A percentile compares a stretch with the other conserved stretches of the same genome.
These are phyloP conservation scores for Lasiodiplodia sp. DNA, from an alignment of 2,329 filamentous ascomycete genomes.

Conservation along the genomic window DNA sequence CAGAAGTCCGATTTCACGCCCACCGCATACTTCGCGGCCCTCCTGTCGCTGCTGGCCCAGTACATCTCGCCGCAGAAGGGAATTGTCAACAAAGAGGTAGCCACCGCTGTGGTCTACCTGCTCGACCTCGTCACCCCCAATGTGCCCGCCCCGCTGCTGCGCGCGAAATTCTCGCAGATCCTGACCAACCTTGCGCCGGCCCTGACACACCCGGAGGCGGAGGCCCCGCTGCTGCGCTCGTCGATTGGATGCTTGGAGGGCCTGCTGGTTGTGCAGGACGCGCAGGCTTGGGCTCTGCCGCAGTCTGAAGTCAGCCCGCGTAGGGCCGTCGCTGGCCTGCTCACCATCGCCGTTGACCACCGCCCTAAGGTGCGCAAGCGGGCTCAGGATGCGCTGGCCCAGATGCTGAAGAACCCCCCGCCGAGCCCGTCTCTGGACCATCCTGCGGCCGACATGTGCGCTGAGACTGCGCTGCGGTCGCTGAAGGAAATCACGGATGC, in stretches of 20 bases:
- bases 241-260: conserved; percentile 94
- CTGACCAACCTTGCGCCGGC: conserved; percentile 85
- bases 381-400: conserved; percentile 86
- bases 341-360: conserved; percentile 84
- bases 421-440: conserved; percentile 93
- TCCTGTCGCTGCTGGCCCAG: conserved; percentile 85
- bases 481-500: conserved; percentile 77
- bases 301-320: conserved; percentile 84
- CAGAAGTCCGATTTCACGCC: conserved; percentile 84
- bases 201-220: conserved; percentile 78
- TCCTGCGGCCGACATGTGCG: conserved; percentile 94
- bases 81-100: conserved; percentile 80
- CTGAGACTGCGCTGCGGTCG: conserved; percentile 84
- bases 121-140: conserved; percentile 90
- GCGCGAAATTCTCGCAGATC: conserved; percentile 94
- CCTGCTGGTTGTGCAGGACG: conserved; percentile 88
- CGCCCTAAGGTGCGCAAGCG: conserved; percentile 93
- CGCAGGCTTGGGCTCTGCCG: conserved; percentile 84
- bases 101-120: conserved; percentile 89
- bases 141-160: conserved; percentile 84
- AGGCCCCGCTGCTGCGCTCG: conserved; percentile 83
- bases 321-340: conserved; percentile 82
- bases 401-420: conserved; percentile 82
- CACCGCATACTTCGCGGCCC: conserved; percentile 94
- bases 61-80: conserved; percentile 69